Evolutionary conservation across 345 rosid species (phyloP).

Genomic region (Angophora floribunda): DNA sequence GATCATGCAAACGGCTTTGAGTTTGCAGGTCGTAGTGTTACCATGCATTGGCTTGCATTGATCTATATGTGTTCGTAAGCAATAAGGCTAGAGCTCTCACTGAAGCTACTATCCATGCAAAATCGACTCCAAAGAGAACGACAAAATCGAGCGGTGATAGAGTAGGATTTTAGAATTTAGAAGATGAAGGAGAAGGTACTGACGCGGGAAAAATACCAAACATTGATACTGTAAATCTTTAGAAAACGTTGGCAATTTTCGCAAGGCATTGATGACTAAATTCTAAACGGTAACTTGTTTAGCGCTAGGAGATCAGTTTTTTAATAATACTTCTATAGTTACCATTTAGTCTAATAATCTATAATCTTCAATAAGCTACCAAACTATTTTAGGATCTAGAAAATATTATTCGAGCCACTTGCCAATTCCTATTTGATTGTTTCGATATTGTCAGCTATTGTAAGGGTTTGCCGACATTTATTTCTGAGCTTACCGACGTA

Average conservation of each 20-base stretch:
- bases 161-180: neutral
- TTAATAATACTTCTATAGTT: neutral
- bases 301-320: neutral
- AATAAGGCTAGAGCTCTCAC: neutral
- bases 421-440: no score
- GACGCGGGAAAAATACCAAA: neutral
- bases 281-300: neutral
- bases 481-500: neutral
- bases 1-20: neutral
- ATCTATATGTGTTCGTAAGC: neutral
- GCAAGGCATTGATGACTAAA: neutral
- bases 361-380: neutral
- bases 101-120: neutral
- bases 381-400: neutral
- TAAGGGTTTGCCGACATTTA: neutral
- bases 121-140: neutral
- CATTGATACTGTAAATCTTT: neutral
- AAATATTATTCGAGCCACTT: no score
- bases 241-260: neutral
- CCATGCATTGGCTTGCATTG: neutral
- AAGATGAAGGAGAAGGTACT: neutral
- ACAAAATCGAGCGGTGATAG: rapidly evolving
- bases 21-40: neutral
- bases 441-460: neutral
- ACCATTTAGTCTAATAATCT: neutral